phyloP scores from a whole-genome alignment of 129 eudicot species.

The Flaveria ramosissima region DNA sequence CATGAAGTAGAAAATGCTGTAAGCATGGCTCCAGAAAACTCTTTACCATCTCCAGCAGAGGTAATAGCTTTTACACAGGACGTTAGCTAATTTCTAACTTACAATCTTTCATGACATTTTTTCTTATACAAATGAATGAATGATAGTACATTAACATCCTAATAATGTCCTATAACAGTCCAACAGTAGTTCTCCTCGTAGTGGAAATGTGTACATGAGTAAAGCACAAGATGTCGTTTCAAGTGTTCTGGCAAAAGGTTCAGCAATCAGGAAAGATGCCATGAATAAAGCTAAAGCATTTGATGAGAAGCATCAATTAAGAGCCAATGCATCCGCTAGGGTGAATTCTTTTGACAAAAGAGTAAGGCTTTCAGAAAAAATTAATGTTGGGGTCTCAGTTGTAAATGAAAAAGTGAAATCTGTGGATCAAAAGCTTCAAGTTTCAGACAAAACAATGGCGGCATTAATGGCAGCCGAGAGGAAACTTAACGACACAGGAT shows the following conservation, averaged over 20 bases:
- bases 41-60: slow-evolving; percentile 52
- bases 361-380: slow-evolving; percentile 79
- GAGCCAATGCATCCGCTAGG: slow-evolving; percentile 87
- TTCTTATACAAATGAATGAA: slow-evolving; percentile 18
- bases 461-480: slow-evolving; percentile 93
- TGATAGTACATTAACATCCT: slow-evolving; percentile 4
- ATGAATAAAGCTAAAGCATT: slow-evolving; percentile 89
- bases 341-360: slow-evolving; percentile 81
- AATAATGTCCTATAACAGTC: slow-evolving; percentile 38
- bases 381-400: slow-evolving; percentile 79
- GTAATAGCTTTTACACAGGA: slow-evolving; percentile 33
- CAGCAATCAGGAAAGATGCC: slow-evolving; percentile 89
- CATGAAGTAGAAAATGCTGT: slow-evolving; percentile 52
- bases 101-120: neutral
- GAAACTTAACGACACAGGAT: slow-evolving; percentile 83
- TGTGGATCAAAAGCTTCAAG: slow-evolving; percentile 94
- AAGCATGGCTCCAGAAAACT: slow-evolving; percentile 46
- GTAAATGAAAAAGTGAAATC: slow-evolving; percentile 94
- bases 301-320: slow-evolving; percentile 87
- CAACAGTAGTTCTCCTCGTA: slow-evolving; percentile 53
- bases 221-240: slow-evolving; percentile 95
- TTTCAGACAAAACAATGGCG: slow-evolving; percentile 97
- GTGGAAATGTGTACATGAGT: slow-evolving; percentile 71
- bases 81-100: slow-evolving; percentile 5
- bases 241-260: slow-evolving; percentile 87